Evolutionary conservation across 495 filamentous ascomycete genomes (phyloP).

Genomic region (Annulohypoxylon nitens): DNA sequence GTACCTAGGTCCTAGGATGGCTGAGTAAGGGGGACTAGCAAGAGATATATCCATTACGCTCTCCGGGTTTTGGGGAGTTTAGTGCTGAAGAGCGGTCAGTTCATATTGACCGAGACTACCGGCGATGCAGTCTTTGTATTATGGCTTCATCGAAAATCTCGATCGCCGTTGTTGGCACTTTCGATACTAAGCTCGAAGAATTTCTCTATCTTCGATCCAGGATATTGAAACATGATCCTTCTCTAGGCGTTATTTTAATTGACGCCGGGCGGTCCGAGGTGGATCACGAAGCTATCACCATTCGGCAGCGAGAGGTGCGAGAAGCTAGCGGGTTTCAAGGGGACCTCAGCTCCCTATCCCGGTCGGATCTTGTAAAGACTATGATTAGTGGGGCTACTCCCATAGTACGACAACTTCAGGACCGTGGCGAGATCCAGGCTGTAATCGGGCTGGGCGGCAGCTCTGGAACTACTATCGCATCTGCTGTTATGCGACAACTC

Average conservation of each 20-base stretch:
- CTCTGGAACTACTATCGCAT: constrained; percentile 68
- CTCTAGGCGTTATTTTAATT: constrained; percentile 62
- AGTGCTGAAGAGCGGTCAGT: neutral
- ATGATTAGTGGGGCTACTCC: constrained; percentile 60
- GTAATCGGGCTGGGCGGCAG: constrained; percentile 70
- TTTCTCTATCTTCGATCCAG: constrained; percentile 68
- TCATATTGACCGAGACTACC: neutral
- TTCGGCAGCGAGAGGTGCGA: constrained; percentile 59
- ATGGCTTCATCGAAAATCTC: constrained; percentile 54
- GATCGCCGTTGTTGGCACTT: constrained; percentile 74
- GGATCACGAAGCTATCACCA: constrained; percentile 60
- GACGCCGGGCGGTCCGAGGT: constrained; percentile 66
- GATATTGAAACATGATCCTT: constrained; percentile 54
- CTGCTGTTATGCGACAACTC: constrained; percentile 68
- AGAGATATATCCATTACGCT: neutral
- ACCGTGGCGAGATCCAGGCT: constrained; percentile 61
- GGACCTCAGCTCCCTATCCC: constrained; percentile 50
- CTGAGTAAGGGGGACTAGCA: neutral
- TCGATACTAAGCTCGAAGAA: constrained; percentile 75
- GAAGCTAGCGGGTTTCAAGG: constrained; percentile 35
- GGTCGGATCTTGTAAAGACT: constrained; percentile 63
- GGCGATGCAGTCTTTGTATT: neutral
- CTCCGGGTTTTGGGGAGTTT: neutral
- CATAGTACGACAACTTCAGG: constrained; percentile 53
- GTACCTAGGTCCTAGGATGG: too few species aligned